Conservation (phyloP, 2,329 filamentous ascomycete genomes). For the Didymella pomorum region DNA sequence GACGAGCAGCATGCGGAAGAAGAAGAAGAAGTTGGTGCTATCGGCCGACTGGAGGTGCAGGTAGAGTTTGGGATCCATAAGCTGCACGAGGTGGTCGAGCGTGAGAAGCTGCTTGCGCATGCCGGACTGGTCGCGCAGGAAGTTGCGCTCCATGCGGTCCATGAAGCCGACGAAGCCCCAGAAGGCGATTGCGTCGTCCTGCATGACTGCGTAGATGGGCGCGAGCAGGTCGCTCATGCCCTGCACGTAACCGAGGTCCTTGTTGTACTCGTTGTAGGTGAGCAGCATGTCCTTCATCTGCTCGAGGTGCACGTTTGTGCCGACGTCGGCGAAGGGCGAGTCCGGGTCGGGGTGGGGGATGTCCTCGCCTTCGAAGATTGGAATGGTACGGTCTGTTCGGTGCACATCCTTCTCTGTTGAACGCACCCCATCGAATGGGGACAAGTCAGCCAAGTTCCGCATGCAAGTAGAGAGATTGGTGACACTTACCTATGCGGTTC, state of each 20-base stretch:
- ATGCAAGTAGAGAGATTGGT: background rate
- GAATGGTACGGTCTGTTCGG: constrained; percentile 90
- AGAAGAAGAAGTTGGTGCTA: constrained; percentile 99
- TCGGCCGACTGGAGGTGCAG: constrained; percentile 88
- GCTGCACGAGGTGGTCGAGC: constrained; percentile 91
- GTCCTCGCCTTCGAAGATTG: constrained; percentile 96
- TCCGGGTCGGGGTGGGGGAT: constrained; percentile 95
- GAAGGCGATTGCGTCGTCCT: constrained; percentile 96
- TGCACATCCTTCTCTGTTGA: constrained; percentile 95
- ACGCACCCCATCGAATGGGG: constrained; percentile 63
- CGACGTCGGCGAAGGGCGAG: constrained; percentile 89
- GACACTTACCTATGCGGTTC: constrained; percentile 81
- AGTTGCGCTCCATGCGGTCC: constrained; percentile 98
- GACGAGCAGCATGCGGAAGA: constrained; percentile 97
- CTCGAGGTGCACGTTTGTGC: constrained; percentile 96
- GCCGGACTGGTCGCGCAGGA: constrained; percentile 91
- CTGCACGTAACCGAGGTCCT: constrained; percentile 93
- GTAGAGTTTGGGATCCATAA: constrained; percentile 96
- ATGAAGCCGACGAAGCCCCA: constrained; percentile 97
- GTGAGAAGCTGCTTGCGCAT: constrained; percentile 93
- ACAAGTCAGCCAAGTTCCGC: constrained; percentile 52
- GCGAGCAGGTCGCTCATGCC: constrained; percentile 98
- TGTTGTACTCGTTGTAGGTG: constrained; percentile 98
- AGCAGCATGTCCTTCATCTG: constrained; percentile 99
- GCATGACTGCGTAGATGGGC: constrained; percentile 94